Conservation (phyloP, 345 rosid genomes). For the Arabis hirsuta region DNA sequence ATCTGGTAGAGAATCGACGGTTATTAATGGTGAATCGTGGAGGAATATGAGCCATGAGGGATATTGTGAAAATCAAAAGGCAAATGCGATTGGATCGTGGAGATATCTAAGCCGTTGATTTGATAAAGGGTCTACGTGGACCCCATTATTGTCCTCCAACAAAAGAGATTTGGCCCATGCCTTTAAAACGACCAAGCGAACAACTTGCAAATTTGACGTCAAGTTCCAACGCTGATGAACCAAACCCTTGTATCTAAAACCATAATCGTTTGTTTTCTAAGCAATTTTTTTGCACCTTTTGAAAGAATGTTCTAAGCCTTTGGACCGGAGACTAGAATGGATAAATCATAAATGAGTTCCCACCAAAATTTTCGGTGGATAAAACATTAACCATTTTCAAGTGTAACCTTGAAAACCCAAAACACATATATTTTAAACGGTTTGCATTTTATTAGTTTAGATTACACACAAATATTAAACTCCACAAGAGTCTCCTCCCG, state of each 20-base stretch:
- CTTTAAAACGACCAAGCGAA: background rate
- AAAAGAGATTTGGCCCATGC: background rate
- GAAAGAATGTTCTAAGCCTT: too few species aligned
- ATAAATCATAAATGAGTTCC: too few species aligned
- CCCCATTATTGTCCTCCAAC: slow-evolving; percentile 5
- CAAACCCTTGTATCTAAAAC: background rate
- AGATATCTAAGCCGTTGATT: slow-evolving; percentile 23
- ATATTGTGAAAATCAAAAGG: slow-evolving; percentile 48
- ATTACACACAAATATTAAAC: background rate
- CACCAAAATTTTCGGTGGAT: background rate
- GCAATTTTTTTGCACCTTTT: background rate
- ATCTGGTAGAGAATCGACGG: slow-evolving; percentile 45
- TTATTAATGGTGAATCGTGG: slow-evolving; percentile 43
- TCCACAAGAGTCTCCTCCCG: background rate
- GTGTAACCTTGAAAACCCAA: too few species aligned
- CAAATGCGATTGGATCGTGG: slow-evolving; percentile 46
- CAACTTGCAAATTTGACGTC: slow-evolving; percentile 3
- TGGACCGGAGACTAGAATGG: too few species aligned
- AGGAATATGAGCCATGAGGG: slow-evolving; percentile 46
- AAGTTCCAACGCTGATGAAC: background rate
- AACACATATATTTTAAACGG: too few species aligned
- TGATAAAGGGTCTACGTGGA: slow-evolving; percentile 11
- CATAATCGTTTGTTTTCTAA: background rate
- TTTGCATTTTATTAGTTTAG: too few species aligned
- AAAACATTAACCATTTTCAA: background rate